Evolutionary conservation across 164 flowering plant genomes (phyloP), one percentile per base, ranked within the genome.

Genomic region (Magnolia sinica): DNA sequence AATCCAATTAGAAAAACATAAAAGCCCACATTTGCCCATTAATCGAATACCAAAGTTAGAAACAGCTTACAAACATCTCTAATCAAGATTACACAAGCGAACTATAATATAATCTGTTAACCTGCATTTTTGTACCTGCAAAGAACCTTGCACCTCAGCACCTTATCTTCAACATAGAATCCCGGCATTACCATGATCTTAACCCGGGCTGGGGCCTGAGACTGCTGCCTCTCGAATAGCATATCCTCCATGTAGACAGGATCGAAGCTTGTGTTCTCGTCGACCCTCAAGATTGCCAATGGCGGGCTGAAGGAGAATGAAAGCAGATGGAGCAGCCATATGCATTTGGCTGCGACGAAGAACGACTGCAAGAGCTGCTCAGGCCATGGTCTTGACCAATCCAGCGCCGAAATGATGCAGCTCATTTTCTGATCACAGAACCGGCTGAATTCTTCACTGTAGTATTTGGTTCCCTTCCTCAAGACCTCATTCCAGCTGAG

Each of bases 341-440:
- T 84, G 85, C 99, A 91, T 77, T 96, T 96, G 0, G 97, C 92
- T 1, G 95, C 88, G 11, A 90, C 96, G 58, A 96, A 96, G 79
- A 96, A 96, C 0, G 97, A 88, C 52, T 92, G 99, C 3, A 96
- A 92, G 10, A 93, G 90, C 73, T 86, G 95, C 66, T 95, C 99
- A 11, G 96, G 89, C 99, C 98, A 95, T 13, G 92, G 95, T 49
- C 89, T 86, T 0, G 88, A 91, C 98, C 98, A 93, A 65, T 86
- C 88, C 74, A 96, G 77, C 7, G 85, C 77, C 4, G 91, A 76
- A 24, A 94, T 87, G 4, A 96, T 87, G 82, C 88, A 84, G 75
- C 91, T 91, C 99, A 96, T 96, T 70, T 96, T 96, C 84, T 90
- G 91, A 79, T 96, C 99, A 76, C 99, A 96, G 50, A 91, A 96